Percentiles rank a stretch among this genome's conserved stretches.
Evolutionary conservation across 768 basidiomycete genomes (phyloP).

Genomic region (Boletellus ananiceps): DNA sequence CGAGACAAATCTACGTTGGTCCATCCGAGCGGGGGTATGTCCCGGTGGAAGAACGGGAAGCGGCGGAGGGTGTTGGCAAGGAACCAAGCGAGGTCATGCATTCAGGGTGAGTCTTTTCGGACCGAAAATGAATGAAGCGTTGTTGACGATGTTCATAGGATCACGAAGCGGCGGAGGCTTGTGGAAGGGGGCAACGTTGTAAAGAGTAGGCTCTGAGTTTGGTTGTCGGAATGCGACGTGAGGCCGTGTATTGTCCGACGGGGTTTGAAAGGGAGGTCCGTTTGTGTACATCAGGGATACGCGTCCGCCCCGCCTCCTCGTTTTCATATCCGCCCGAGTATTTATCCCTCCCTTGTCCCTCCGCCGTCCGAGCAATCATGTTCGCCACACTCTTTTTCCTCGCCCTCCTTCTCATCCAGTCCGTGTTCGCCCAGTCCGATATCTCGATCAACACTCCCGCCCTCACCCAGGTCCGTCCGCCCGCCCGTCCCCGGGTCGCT

Average conservation of each 20-base stretch:
- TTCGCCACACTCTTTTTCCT: constrained; percentile 73
- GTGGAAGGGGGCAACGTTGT: constrained; percentile 23
- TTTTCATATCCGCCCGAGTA: constrained; percentile 17
- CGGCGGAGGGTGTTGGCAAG: constrained; percentile 50
- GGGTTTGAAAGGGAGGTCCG: constrained; percentile 16
- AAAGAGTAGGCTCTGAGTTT: constrained; percentile 27
- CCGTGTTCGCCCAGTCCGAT: constrained; percentile 43
- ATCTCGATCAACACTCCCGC: constrained; percentile 50
- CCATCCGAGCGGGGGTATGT: constrained; percentile 71
- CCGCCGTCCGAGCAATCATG: constrained; percentile 43
- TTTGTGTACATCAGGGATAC: no score
- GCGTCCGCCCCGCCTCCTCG: background rate
- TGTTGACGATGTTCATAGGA: constrained; percentile 16
- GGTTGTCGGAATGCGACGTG: background rate
- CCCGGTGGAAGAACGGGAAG: constrained; percentile 51
- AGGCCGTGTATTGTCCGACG: constrained; percentile 13
- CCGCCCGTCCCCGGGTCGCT: background rate
- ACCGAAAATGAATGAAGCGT: background rate
- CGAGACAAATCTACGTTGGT: constrained; percentile 82
- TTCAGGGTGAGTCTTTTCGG: constrained; percentile 58
- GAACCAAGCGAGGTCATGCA: constrained; percentile 63
- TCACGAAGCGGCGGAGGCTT: constrained; percentile 30
- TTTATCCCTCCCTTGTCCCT: constrained; percentile 4
- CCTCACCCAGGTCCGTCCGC: constrained; percentile 48
- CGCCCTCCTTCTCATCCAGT: constrained; percentile 58